Evolutionary conservation across 148 eudicot species (phyloP).

Genomic region (Chenopodium quinoa): DNA sequence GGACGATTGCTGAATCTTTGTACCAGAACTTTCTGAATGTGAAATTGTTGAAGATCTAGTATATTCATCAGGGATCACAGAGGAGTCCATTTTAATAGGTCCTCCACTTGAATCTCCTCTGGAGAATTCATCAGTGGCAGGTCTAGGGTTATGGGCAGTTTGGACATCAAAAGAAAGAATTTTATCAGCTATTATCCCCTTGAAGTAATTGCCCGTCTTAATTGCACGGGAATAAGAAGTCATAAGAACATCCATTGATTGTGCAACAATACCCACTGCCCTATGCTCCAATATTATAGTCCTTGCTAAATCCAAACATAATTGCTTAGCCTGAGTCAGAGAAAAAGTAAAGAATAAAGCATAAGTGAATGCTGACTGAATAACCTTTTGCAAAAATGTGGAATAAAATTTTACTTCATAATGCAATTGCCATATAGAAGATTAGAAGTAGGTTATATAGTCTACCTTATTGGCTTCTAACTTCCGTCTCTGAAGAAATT

Average conservation of each 20-base stretch:
- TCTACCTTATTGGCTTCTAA: slow-evolving; percentile 81
- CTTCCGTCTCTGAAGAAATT: slow-evolving; percentile 87
- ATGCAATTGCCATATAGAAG: not conserved
- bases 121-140: slow-evolving; percentile 37
- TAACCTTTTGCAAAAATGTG: not conserved
- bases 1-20: slow-evolving; percentile 33
- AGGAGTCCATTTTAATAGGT: slow-evolving; percentile 40
- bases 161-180: slow-evolving; percentile 42
- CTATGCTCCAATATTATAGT: slow-evolving; percentile 71
- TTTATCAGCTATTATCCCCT: slow-evolving; percentile 52
- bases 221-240: slow-evolving; percentile 71
- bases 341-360: slow-evolving; percentile 1
- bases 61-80: slow-evolving; percentile 35
- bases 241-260: slow-evolving; percentile 68
- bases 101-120: slow-evolving; percentile 41
- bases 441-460: not conserved
- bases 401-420: not conserved
- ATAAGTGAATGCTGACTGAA: not conserved
- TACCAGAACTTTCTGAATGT: slow-evolving; percentile 44
- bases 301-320: slow-evolving; percentile 65
- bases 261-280: slow-evolving; percentile 66
- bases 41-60: slow-evolving; percentile 33
- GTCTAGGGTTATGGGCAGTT: slow-evolving; percentile 34
- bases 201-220: slow-evolving; percentile 69
- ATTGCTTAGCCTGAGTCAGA: slow-evolving; percentile 73